Percentiles rank a stretch among this genome's conserved stretches.
These are phyloP conservation scores for Aspergillus transmontanensis DNA, from an alignment of 2,329 filamentous ascomycete genomes.

Conservation along the genomic window DNA sequence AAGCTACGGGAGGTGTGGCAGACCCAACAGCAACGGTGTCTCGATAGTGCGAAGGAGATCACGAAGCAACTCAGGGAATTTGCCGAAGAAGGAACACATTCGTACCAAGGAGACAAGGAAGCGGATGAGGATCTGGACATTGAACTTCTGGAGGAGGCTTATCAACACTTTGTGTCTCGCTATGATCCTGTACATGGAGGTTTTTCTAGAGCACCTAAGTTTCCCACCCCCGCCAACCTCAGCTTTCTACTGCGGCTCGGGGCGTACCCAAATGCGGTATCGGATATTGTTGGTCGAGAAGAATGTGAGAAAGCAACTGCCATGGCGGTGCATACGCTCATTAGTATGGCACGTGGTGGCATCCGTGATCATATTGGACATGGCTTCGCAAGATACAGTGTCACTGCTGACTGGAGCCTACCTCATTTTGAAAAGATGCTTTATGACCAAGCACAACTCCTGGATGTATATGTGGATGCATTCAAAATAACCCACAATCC, in stretches of 20 bases:
- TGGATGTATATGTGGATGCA: slow-evolving; percentile 82
- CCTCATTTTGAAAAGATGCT: slow-evolving; percentile 98
- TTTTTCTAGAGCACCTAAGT: slow-evolving; percentile 81
- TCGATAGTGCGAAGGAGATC: slow-evolving; percentile 81
- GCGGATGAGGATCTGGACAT: slow-evolving; percentile 76
- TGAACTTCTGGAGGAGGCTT: slow-evolving; percentile 89
- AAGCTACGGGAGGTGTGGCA: slow-evolving; percentile 77
- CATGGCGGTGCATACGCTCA: slow-evolving; percentile 80
- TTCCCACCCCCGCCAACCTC: slow-evolving; percentile 83
- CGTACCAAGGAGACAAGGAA: slow-evolving; percentile 45
- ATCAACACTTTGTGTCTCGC: slow-evolving; percentile 75
- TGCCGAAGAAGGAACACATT: slow-evolving; percentile 77
- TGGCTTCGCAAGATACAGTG: slow-evolving; percentile 82
- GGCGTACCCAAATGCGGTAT: slow-evolving; percentile 70
- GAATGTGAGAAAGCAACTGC: slow-evolving; percentile 73
- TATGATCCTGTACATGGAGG: slow-evolving; percentile 79
- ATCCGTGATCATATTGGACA: slow-evolving; percentile 76
- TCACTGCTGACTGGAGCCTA: slow-evolving; percentile 88
- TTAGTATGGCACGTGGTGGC: slow-evolving; percentile 73
- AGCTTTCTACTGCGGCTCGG: slow-evolving; percentile 77
- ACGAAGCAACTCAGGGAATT: slow-evolving; percentile 81
- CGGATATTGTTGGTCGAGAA: slow-evolving; percentile 81
- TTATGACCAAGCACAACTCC: slow-evolving; percentile 84
- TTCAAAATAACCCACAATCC: slow-evolving; percentile 70
- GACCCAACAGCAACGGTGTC: slow-evolving; percentile 79